Evolutionary conservation across 768 basidiomycete genomes (phyloP), one percentile per base, ranked within the genome.

Genomic region (Mycena chlorophos): DNA sequence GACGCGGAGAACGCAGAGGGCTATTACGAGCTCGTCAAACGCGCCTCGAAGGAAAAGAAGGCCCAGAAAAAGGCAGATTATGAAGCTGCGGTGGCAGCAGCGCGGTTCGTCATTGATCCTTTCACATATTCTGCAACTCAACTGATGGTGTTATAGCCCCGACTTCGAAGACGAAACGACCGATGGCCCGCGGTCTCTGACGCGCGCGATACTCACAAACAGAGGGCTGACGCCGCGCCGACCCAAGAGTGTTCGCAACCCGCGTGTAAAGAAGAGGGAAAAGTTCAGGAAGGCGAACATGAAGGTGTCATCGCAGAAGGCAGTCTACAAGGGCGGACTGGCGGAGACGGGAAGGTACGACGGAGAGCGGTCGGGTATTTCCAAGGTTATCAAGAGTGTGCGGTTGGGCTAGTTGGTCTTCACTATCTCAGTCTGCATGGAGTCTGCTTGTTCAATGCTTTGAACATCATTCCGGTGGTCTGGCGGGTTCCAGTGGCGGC

Each of bases 271-370:
- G 84, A 99, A 99, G 71, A 84, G 93, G 29, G 81, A 88, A 73
- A 88, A 81, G 67, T 98, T 88, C 78, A 95, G 95, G 66, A 89
- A 97, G 74, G 96, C 95, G 60, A 91, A 96, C 79, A 94, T 90
- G 75, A 93, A 88, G 73, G 75, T 98, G 14, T 74, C 87, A 26
- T 94, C 90, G 22, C 93, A 94, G 71, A 89, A 91, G 71, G 86
- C 94, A 17, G 80, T 94, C n/a, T 98, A 85, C 83, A 95, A 89
- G 69, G 93, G 94, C 51, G 94, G 94, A 34, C 69, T 88, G 52
- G 81, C 80, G 14, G 83, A 83, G 54, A 77, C 80, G 39, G 86
- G 83, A n/a, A 77, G 76, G 61, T 98, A 98, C 75, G 85, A 83
- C 29, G 97, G 97, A 67, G 97, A 99, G 75, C 85, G 82, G 73